Conservation (phyloP, 352 stramenopile species). For the Globisporangium nodosum region DNA sequence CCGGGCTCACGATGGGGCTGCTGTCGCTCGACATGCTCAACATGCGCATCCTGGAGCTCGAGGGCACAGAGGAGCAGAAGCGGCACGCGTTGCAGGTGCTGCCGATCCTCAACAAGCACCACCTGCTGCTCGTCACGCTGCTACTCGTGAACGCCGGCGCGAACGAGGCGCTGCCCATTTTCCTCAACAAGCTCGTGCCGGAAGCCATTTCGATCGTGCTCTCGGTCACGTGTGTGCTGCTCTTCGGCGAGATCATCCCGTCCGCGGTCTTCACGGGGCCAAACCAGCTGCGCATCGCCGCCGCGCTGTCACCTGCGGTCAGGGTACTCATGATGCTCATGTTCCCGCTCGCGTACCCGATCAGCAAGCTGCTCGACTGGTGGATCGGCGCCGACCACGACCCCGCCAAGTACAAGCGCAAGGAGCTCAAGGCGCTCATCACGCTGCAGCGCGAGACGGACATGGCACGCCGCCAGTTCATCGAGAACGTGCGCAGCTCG, state of each 20-base stretch:
- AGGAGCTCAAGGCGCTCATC: conserved; percentile 88
- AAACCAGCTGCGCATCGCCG: conserved; percentile 88
- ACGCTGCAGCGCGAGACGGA: conserved; percentile 64
- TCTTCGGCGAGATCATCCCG: conserved; percentile 95
- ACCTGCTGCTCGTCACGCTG: conserved; percentile 93
- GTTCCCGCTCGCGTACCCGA: conserved; percentile 88
- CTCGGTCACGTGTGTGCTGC: conserved; percentile 92
- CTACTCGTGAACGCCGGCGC: conserved; percentile 91
- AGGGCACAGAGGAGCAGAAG: conserved; percentile 73
- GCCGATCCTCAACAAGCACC: conserved; percentile 87
- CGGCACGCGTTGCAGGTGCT: conserved; percentile 65
- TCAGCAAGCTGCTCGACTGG: conserved; percentile 87
- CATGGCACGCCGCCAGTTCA: conserved; percentile 26
- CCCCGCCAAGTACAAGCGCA: conserved; percentile 81
- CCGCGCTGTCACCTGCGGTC: conserved; percentile 77
- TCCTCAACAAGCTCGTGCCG: conserved; percentile 87
- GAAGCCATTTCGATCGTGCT: conserved; percentile 87
- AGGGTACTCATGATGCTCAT: conserved; percentile 85
- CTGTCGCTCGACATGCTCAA: conserved; percentile 79
- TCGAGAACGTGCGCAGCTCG: conserved; percentile 17
- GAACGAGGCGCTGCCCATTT: conserved; percentile 93
- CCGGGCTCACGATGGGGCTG: conserved; percentile 73
- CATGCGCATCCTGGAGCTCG: conserved; percentile 72
- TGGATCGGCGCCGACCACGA: conserved; percentile 77
- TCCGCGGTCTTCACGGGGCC: conserved; percentile 93